phyloP scores from a whole-genome alignment of 306 rosid species.

The Prunus salicina region DNA sequence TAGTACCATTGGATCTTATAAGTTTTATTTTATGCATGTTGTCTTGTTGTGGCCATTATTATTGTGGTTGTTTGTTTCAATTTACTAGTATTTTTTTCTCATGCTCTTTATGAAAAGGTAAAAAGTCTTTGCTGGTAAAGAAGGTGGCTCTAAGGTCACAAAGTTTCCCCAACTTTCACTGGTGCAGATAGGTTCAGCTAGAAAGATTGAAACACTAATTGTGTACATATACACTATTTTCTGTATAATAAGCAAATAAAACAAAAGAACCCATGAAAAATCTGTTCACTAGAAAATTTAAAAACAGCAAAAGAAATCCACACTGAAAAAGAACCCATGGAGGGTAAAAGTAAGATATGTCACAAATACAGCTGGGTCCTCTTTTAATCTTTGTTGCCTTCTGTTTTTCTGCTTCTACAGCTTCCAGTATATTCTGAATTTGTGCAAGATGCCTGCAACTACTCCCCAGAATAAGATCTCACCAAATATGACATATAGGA shows the following conservation, averaged over 20 bases:
- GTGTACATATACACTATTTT: background rate
- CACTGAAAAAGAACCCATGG: background rate
- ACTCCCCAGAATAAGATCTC: slow-evolving; percentile 78
- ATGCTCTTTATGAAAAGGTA: background rate
- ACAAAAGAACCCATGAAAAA: background rate
- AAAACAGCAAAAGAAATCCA: background rate
- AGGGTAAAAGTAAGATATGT: background rate
- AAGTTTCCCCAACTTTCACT: background rate
- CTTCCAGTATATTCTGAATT: slow-evolving; percentile 72
- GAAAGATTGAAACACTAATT: background rate
- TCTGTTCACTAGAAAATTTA: background rate
- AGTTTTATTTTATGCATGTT: background rate
- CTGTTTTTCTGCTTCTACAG: slow-evolving; percentile 22
- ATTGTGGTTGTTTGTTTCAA: background rate
- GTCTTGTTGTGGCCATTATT: background rate
- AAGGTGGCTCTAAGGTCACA: background rate
- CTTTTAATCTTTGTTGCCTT: background rate
- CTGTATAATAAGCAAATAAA: background rate
- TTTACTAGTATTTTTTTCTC: background rate
- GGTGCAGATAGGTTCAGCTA: background rate
- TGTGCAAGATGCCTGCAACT: slow-evolving; percentile 79
- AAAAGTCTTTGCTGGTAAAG: background rate
- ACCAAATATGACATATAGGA: slow-evolving; percentile 77
- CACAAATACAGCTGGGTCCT: background rate
- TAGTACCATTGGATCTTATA: background rate